A percentile compares a stretch with the other conserved stretches of the same genome.
phyloP scores from a whole-genome alignment of 495 filamentous ascomycete genomes.

The Pyronema domesticum region DNA sequence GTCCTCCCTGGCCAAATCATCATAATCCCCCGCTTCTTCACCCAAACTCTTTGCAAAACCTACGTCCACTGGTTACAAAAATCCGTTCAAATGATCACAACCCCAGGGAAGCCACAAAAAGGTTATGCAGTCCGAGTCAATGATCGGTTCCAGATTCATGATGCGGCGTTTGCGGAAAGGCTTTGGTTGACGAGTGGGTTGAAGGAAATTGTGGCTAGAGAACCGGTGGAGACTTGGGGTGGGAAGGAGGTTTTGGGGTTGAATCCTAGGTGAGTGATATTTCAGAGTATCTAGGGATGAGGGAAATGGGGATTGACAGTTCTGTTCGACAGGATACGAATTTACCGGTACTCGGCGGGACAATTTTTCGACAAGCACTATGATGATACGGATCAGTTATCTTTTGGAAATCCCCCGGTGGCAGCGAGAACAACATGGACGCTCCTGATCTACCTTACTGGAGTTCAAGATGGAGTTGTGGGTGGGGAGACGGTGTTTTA shows the following conservation, averaged over 20 bases:
- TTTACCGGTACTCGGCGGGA: slow-evolving; percentile 76
- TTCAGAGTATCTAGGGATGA: background rate
- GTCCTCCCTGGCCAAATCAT: slow-evolving; percentile 53
- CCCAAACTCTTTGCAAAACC: slow-evolving; percentile 57
- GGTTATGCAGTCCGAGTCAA: slow-evolving; percentile 78
- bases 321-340: slow-evolving; percentile 37
- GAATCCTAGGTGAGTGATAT: slow-evolving; percentile 44
- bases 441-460: slow-evolving; percentile 69
- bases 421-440: slow-evolving; percentile 81
- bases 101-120: slow-evolving; percentile 65
- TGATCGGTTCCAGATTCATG: slow-evolving; percentile 73
- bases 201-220: slow-evolving; percentile 31
- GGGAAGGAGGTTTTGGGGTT: slow-evolving; percentile 71
- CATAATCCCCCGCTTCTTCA: slow-evolving; percentile 60
- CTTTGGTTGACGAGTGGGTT: slow-evolving; percentile 52
- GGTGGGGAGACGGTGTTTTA: slow-evolving; percentile 92
- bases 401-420: slow-evolving; percentile 32
- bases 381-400: slow-evolving; percentile 58
- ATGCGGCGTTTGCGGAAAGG: slow-evolving; percentile 52
- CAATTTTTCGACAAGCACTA: slow-evolving; percentile 50
- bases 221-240: slow-evolving; percentile 43
- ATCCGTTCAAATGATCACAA: slow-evolving; percentile 59
- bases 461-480: slow-evolving; percentile 42
- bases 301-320: background rate
- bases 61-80: slow-evolving; percentile 57